phyloP scores from a whole-genome alignment of 1,284 basidiomycete species.

The Sporisorium sorghi region DNA sequence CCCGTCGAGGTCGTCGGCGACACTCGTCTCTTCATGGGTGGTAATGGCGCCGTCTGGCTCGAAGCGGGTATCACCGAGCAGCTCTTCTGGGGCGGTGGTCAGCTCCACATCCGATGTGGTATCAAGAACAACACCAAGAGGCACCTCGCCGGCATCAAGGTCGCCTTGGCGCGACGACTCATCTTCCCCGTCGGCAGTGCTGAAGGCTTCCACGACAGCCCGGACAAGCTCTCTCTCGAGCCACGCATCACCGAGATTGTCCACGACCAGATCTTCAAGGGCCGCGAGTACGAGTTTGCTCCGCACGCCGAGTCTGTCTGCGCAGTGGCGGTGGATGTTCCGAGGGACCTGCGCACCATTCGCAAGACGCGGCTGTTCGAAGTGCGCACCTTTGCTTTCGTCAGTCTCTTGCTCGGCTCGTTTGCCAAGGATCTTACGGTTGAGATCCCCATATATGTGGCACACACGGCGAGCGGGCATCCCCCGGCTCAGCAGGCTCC shows the following conservation, averaged over 20 bases:
- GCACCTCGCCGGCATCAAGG: conserved; percentile 58
- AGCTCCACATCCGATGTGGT: conserved; percentile 54
- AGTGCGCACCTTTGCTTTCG: conserved; percentile 50
- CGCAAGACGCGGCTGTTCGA: conserved; percentile 63
- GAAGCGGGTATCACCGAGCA: conserved; percentile 57
- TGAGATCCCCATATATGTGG: conserved; percentile 61
- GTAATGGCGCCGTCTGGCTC: conserved; percentile 62
- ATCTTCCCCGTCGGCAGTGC: conserved; percentile 57
- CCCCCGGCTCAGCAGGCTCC: conserved; percentile 15
- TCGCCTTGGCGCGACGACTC: conserved; percentile 55
- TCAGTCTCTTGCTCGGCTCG: conserved; percentile 56
- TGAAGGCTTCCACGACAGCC: conserved; percentile 47
- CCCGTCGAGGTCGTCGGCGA: conserved; percentile 61
- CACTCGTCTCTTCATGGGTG: conserved; percentile 65
- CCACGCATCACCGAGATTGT: conserved; percentile 63
- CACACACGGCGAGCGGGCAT: conserved; percentile 55
- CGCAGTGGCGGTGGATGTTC: conserved; percentile 58
- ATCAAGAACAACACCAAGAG: conserved; percentile 65
- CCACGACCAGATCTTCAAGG: conserved; percentile 59
- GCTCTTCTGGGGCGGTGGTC: conserved; percentile 59
- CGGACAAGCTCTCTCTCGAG: conserved; percentile 48
- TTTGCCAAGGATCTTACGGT: conserved; percentile 63
- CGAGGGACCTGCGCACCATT: conserved; percentile 57
- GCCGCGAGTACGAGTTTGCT: conserved; percentile 61
- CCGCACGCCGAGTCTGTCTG: conserved; percentile 55